phyloP scores from a whole-genome alignment of 2,329 filamentous ascomycete species.

The Ophiostoma sp. region DNA sequence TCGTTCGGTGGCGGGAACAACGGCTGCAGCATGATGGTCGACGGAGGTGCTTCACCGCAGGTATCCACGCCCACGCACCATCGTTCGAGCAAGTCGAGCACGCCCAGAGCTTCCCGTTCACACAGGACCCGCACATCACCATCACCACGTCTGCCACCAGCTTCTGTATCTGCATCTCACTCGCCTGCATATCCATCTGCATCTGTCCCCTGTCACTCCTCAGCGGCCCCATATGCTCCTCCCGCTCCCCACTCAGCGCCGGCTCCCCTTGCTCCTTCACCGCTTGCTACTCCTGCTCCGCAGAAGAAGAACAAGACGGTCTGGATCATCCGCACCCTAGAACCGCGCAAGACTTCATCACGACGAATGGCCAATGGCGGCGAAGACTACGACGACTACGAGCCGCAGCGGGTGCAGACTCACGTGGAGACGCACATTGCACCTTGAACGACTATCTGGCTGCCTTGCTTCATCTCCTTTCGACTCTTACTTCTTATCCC shows the following conservation, averaged over 20 bases:
- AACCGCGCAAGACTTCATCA: constrained; percentile 25
- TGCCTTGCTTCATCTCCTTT: neutral
- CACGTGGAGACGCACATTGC: constrained; percentile 28
- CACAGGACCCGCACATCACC: constrained; percentile 13
- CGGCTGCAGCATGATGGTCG: neutral
- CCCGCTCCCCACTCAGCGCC: neutral
- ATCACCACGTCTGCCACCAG: neutral
- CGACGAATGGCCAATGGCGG: neutral
- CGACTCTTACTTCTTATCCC: neutral
- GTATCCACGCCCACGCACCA: neutral
- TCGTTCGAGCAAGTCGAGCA: neutral
- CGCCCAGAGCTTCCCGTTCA: neutral
- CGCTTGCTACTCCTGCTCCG: neutral
- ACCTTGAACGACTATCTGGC: neutral
- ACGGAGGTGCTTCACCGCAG: neutral
- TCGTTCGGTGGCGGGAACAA: neutral
- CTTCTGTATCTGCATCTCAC: neutral
- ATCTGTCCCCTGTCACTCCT: neutral
- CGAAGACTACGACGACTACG: constrained; percentile 23
- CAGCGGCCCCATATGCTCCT: neutral
- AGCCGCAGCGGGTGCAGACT: constrained; percentile 27
- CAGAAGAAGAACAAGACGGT: constrained; percentile 28
- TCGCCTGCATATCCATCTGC: neutral
- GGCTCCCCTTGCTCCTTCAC: constrained; percentile 1
- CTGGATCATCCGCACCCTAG: constrained; percentile 29